These are phyloP conservation scores for Ascochyta pisi DNA, from an alignment of 2,329 filamentous ascomycete species.

Conservation along the genomic window DNA sequence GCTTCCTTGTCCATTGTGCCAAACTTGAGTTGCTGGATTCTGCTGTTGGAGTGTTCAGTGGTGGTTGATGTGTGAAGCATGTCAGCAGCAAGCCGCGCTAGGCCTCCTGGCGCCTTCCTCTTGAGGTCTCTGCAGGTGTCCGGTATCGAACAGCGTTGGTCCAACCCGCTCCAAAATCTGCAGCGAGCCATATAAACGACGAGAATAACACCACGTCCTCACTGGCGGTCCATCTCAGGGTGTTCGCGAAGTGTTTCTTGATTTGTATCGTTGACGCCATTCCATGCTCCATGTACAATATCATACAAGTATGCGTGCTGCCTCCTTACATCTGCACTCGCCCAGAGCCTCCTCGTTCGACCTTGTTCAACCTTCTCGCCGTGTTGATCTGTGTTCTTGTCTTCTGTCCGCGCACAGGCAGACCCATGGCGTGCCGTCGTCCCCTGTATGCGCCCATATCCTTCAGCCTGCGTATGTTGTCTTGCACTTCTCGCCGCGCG, in stretches of 20 bases:
- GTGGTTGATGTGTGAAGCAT: not conserved
- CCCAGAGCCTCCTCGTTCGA: conserved; percentile 58
- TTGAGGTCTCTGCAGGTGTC: not conserved
- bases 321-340: conserved; percentile 36
- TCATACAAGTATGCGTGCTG: conserved; percentile 29
- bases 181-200: not conserved
- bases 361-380: conserved; percentile 64
- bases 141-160: no score
- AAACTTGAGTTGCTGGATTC: not conserved
- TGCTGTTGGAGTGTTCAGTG: not conserved
- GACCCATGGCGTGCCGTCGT: conserved; percentile 86
- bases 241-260: not conserved
- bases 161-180: no score
- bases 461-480: conserved; percentile 84
- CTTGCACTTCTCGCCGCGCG: conserved; percentile 74
- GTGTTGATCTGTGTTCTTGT: conserved; percentile 78
- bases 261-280: conserved; percentile 16
- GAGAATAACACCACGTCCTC: not conserved
- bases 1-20: not conserved
- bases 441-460: conserved; percentile 93
- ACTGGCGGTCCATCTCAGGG: not conserved
- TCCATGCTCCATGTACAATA: conserved; percentile 33
- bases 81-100: conserved; percentile 14
- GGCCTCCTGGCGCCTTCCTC: conserved; percentile 1
- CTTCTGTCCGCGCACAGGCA: conserved; percentile 89